Percentiles rank a stretch among this genome's conserved stretches.
Conservation (phyloP, 2,329 filamentous ascomycete species). For the Colletotrichum navitas region DNA sequence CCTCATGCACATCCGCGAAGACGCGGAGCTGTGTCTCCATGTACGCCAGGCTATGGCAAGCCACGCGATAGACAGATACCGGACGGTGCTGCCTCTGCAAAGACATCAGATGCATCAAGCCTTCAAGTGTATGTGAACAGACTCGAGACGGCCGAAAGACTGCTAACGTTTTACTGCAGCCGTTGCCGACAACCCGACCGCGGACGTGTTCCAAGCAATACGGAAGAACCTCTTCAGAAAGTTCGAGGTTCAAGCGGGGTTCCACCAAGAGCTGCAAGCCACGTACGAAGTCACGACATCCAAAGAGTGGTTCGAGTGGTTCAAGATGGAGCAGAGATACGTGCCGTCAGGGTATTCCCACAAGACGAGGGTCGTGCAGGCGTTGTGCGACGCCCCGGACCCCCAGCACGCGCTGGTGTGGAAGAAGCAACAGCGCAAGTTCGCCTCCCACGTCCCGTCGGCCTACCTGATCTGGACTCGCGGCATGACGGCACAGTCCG, state of each 20-base stretch:
- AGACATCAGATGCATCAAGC: conserved; percentile 31
- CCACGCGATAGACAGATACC: conserved; percentile 41
- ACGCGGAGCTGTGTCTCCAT: conserved; percentile 41
- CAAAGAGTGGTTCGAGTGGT: conserved; percentile 47
- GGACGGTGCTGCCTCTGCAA: conserved; percentile 39
- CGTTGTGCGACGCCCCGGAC: conserved; percentile 48
- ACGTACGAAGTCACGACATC: conserved; percentile 47
- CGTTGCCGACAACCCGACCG: conserved; percentile 33
- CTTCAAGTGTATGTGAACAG: conserved; percentile 11
- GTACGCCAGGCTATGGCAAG: conserved; percentile 38
- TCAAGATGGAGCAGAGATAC: conserved; percentile 46
- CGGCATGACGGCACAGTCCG: conserved; percentile 48
- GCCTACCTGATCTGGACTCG: conserved; percentile 47
- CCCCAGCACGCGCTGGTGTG: conserved; percentile 47
- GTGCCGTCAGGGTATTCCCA: conserved; percentile 45
- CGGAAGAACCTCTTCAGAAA: conserved; percentile 44
- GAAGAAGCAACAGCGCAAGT: conserved; percentile 44
- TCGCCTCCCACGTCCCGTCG: conserved; percentile 44
- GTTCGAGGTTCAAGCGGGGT: conserved; percentile 45
- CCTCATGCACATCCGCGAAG: conserved; percentile 39
- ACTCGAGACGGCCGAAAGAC: neutral
- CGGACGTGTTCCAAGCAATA: conserved; percentile 42
- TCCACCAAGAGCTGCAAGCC: conserved; percentile 46
- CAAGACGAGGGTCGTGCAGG: conserved; percentile 44
- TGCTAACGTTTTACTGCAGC: conserved; percentile 25